Evolutionary conservation across 2,329 filamentous ascomycete genomes (phyloP), one percentile per base, ranked within the genome.

Genomic region (Aspergillus sp.): DNA sequence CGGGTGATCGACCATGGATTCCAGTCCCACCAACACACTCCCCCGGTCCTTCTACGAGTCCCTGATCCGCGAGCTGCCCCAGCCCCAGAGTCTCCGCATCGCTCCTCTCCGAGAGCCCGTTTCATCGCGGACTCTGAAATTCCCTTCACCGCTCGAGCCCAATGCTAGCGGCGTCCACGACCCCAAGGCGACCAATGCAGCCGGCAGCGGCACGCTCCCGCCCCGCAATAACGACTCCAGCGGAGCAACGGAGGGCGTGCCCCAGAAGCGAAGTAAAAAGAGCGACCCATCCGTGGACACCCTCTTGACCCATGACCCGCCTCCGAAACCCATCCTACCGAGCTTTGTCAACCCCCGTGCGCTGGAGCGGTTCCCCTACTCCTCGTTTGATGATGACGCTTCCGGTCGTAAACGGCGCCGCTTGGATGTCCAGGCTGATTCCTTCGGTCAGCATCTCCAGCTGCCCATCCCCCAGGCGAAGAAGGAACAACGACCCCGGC

Each of bases 291-390:
- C 59, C 7, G 58, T 61, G 30, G 67, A 69, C 49, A 54, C 62
- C 14, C 59, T 67, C 38, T 60, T 66, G 38, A 70, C 55, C 43
- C 54, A 66, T n/a, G 72, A 73, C 46, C 66, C 68, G 33, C 71
- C 64, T 14, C 72, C 71, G 7, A 72, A 68, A 54, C 68, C 72
- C 1, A 73, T 73, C 19, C 64, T 75, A 4, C 75, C 75, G 2
- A 74, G 74, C 6, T 77, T 77, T 60, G 74, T 77, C 52, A 77
- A 76, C 38, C 66, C 76, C n/a, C 73, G 73, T 26, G 73, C 75
- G 2, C 64, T 77, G 35, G 75, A 77, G 58, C 76, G 71, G 45
- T 67, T 73, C 30, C 72, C 68, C 4, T 75, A 70, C 47, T 63
- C 70, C n/a, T 70, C 68, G 3, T 74, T 74, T 52, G 68, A 72